Base-by-base conservation (phyloP, 139 green algal genomes). In the Coccomyxa sp. region DNA sequence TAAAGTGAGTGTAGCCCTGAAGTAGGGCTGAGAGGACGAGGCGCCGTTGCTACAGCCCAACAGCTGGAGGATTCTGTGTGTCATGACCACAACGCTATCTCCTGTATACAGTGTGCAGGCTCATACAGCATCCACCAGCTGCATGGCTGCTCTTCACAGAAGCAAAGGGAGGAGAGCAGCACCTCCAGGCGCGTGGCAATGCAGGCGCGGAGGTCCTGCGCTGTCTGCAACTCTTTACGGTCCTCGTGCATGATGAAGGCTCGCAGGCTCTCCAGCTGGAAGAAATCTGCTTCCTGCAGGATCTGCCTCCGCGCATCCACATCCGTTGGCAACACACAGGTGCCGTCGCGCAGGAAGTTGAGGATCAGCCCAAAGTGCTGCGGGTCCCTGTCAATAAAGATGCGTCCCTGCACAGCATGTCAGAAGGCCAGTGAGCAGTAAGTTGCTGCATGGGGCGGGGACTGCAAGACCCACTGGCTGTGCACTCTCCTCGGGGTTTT, bases 261-360 rank as follows among this genome's bases (percentile, higher is more conserved):
- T 33, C 40, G 55, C 41, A 81, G 31, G 0, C 69, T 54, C 55
- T 81, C 77, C 69, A 81, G 39, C 77, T 81, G 77, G 68, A 76
- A 90, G 38, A 78, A 87, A 12, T 82, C 78, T 0, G 86, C 82
- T 74, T 91, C 86, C 37, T 88, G 78, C 44, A 85, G 39, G 34
- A 91, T 72, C 77, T 91, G 84, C 16, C 73, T 50, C 34, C 74
- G 78, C 34, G 83, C 82, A 31, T 76, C 54, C 7, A 54, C 4
- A 7, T 50, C 70, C 0, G 36, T 2, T 6, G 86, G 86, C 18
- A 91, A 38, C 16, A 76, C 27, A 18, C 50, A 71, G 55, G 73
- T 79, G 5, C 86, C 84, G 73, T 91, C 86, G 7, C 86, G 72
- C 35, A 89, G 79, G 36, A 69, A 91, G 74, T 91, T 91, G 9